A percentile compares a stretch with the other conserved stretches of the same genome.
These are phyloP conservation scores for Biscutella laevigata DNA, from an alignment of 441 rosid genomes.

Conservation along the genomic window DNA sequence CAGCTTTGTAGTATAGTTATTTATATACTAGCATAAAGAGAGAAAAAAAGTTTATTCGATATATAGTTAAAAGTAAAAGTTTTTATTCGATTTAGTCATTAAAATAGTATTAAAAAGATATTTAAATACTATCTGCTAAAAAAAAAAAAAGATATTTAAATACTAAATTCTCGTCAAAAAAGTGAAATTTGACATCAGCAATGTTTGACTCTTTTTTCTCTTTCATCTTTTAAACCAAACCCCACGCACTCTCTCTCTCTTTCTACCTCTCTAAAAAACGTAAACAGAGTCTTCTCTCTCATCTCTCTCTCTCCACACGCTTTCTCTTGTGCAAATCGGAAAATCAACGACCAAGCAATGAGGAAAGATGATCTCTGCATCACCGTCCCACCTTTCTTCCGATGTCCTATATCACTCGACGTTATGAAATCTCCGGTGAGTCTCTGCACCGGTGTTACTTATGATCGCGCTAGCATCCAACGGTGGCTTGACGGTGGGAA, in stretches of 20 bases:
- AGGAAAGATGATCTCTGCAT: slow-evolving; percentile 59
- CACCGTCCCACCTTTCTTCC: slow-evolving; percentile 66
- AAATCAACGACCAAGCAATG: slow-evolving; percentile 47
- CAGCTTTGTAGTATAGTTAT: slow-evolving; percentile 17
- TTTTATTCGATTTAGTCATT: slow-evolving; percentile 14
- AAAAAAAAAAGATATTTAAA: too few species aligned
- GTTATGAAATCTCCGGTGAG: slow-evolving; percentile 92
- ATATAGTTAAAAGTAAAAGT: slow-evolving; percentile 15
- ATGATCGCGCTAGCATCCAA: slow-evolving; percentile 80
- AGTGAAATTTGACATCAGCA: slow-evolving; percentile 33
- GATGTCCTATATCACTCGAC: slow-evolving; percentile 83
- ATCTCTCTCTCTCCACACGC: slow-evolving; percentile 24
- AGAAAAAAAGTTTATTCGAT: slow-evolving; percentile 13
- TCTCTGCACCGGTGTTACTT: slow-evolving; percentile 80
- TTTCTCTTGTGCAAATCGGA: slow-evolving; percentile 23
- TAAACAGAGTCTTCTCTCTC: slow-evolving; percentile 4
- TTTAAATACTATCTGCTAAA: not conserved
- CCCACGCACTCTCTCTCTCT: slow-evolving; percentile 24
- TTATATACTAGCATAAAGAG: slow-evolving; percentile 16
- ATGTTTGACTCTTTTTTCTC: slow-evolving; percentile 47
- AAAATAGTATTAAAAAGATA: slow-evolving; percentile 13
- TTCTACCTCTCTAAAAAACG: slow-evolving; percentile 3
- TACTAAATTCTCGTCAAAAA: slow-evolving; percentile 15
- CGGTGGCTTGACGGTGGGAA: slow-evolving; percentile 82
- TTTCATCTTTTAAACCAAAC: slow-evolving; percentile 26